Percentiles rank a stretch among this genome's conserved stretches.
Evolutionary conservation across 306 rosid genomes (phyloP).

Genomic region (Malus sieversii): DNA sequence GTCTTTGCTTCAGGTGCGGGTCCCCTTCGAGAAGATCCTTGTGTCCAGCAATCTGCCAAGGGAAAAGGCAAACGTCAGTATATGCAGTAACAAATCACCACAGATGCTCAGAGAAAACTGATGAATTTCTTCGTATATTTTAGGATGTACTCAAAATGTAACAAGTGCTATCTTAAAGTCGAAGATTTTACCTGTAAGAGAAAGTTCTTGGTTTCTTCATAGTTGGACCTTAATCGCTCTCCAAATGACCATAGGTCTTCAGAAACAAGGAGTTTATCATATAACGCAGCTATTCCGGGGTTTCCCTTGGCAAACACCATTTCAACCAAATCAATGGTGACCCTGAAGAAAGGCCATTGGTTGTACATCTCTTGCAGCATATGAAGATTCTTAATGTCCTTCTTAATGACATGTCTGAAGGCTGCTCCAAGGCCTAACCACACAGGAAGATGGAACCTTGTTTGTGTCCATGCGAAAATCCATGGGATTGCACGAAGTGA

Average conservation of each 20-base stretch:
- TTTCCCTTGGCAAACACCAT: slow-evolving; percentile 99
- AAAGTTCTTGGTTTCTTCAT: slow-evolving; percentile 72
- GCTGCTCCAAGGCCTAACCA: slow-evolving; percentile 94
- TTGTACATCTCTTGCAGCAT: slow-evolving; percentile 90
- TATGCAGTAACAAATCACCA: not conserved
- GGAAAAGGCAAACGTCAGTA: not conserved
- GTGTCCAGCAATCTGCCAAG: slow-evolving; percentile 78
- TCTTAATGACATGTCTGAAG: slow-evolving; percentile 48
- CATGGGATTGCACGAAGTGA: slow-evolving; percentile 99
- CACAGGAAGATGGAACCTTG: slow-evolving; percentile 97
- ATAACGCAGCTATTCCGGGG: slow-evolving; percentile 72
- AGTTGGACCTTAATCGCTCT: slow-evolving; percentile 55
- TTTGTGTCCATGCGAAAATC: slow-evolving; percentile 98
- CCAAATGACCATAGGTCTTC: slow-evolving; percentile 78
- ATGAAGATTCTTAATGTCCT: slow-evolving; percentile 67
- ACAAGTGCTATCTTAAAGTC: not conserved
- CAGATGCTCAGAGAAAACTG: not conserved
- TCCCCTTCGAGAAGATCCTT: slow-evolving; percentile 95
- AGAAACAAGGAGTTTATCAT: slow-evolving; percentile 83
- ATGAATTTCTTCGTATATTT: not conserved
- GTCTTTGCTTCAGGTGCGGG: slow-evolving; percentile 87
- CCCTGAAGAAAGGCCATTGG: slow-evolving; percentile 92
- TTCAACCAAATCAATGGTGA: slow-evolving; percentile 90
- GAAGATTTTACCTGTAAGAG: slow-evolving; percentile 57
- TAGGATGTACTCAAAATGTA: not conserved